These are phyloP conservation scores for Schizonepeta tenuifolia DNA, from an alignment of 257 asterid species.

Conservation along the genomic window DNA sequence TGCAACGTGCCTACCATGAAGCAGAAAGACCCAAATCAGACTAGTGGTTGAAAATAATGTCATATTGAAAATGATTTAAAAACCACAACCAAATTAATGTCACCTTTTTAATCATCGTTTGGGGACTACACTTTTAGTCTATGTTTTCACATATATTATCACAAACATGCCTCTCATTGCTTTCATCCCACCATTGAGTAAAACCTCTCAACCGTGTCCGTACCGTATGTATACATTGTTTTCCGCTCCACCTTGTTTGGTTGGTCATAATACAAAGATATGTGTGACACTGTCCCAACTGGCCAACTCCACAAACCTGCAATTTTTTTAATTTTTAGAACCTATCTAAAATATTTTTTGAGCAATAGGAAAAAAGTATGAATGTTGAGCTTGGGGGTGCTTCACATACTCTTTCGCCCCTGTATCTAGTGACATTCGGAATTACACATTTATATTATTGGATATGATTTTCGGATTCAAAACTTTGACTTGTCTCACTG, in stretches of 20 bases:
- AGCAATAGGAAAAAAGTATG: too few species aligned
- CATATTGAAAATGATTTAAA: constrained; percentile 20
- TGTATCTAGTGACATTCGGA: too few species aligned
- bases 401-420: too few species aligned
- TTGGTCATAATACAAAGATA: background rate
- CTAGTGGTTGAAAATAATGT: constrained; percentile 37
- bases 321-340: too few species aligned
- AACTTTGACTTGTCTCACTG: too few species aligned
- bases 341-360: too few species aligned
- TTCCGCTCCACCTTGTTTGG: background rate
- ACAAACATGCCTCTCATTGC: background rate
- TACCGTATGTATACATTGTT: background rate
- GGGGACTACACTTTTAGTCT: background rate
- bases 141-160: constrained; percentile 2
- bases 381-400: too few species aligned
- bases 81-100: background rate
- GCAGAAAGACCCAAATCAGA: constrained; percentile 36
- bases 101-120: background rate
- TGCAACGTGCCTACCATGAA: constrained; percentile 69
- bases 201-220: too few species aligned
- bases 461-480: too few species aligned
- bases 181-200: background rate
- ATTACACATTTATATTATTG: too few species aligned
- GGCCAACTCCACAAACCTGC: too few species aligned
- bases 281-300: too few species aligned